These are phyloP conservation scores for Limnanthes douglasii DNA, from an alignment of 345 rosid species.

Conservation along the genomic window DNA sequence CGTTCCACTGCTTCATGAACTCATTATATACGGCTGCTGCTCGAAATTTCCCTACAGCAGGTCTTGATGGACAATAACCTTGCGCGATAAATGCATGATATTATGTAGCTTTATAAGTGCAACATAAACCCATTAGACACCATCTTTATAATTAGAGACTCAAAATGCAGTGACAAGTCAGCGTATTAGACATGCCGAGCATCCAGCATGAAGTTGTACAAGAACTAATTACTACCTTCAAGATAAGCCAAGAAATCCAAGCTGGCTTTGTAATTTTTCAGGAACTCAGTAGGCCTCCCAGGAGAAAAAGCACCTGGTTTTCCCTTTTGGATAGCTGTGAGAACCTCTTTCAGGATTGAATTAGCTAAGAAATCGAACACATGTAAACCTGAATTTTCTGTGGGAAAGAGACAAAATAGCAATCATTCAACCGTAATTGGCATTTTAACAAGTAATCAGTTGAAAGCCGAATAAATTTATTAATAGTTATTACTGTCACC, in stretches of 20 bases:
- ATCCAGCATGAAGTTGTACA: conserved; percentile 5
- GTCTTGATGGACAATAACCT: conserved; percentile 95
- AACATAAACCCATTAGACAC: no score
- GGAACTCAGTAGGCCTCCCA: conserved; percentile 90
- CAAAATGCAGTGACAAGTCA: conserved; percentile 6
- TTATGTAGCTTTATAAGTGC: conserved; percentile 1
- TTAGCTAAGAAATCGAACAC: conserved; percentile 92
- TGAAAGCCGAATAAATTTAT: no score
- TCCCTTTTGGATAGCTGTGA: conserved; percentile 70
- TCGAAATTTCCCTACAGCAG: conserved; percentile 83
- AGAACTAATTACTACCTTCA: conserved; percentile 52
- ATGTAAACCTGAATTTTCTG: conserved; percentile 95
- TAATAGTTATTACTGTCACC: no score
- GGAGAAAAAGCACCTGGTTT: conserved; percentile 98
- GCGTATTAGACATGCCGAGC: conserved; percentile 6
- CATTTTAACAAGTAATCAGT: no score
- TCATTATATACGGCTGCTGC: conserved; percentile 54
- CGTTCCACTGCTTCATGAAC: conserved; percentile 94
- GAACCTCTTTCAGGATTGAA: conserved; percentile 90
- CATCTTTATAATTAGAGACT: not conserved
- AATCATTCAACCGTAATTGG: no score
- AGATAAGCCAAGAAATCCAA: conserved; percentile 70
- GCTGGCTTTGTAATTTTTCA: conserved; percentile 86
- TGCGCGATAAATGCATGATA: conserved; percentile 35
- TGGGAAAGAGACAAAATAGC: no score